Evolutionary conservation across 2,329 filamentous ascomycete species (phyloP).

Genomic region (Ophiocordyceps polyrhachis-furcata): DNA sequence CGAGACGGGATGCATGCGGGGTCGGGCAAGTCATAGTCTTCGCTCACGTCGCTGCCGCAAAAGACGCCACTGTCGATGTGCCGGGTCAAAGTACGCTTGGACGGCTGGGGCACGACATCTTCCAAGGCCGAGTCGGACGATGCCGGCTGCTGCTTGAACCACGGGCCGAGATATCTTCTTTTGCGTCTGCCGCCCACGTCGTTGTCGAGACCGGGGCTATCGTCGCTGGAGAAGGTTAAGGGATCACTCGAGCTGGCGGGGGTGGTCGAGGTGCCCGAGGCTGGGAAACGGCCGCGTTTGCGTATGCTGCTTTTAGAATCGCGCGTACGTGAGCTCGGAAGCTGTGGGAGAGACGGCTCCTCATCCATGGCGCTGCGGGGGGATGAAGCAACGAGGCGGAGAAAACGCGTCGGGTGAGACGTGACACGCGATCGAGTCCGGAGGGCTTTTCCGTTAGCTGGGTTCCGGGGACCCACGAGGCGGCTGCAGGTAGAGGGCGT

Average conservation of each 20-base stretch:
- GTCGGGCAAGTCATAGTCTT: slow-evolving; percentile 21
- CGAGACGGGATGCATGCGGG: slow-evolving; percentile 12
- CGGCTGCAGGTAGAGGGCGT: background rate
- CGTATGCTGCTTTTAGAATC: slow-evolving; percentile 19
- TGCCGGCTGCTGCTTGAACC: slow-evolving; percentile 42
- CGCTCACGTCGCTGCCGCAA: slow-evolving; percentile 40
- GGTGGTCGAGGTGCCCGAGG: slow-evolving; percentile 7
- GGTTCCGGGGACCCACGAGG: background rate
- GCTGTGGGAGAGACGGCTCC: slow-evolving; percentile 21
- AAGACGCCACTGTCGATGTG: slow-evolving; percentile 53
- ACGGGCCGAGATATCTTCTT: slow-evolving; percentile 48
- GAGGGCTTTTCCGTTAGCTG: background rate
- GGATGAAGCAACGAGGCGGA: background rate
- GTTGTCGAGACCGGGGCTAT: slow-evolving; percentile 48
- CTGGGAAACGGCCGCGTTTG: slow-evolving; percentile 14
- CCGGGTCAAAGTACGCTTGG: slow-evolving; percentile 34
- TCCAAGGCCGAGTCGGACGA: slow-evolving; percentile 29
- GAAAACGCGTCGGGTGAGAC: background rate
- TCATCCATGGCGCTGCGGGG: slow-evolving; percentile 15
- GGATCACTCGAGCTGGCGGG: slow-evolving; percentile 49
- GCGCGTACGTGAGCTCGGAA: slow-evolving; percentile 20
- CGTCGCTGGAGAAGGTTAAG: slow-evolving; percentile 52
- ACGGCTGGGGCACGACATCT: slow-evolving; percentile 17
- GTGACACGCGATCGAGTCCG: background rate
- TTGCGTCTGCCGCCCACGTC: slow-evolving; percentile 36